A percentile compares a stretch with the other conserved stretches of the same genome.
Conservation (phyloP, 139 green algal species). For the Zygnema cylindricum region DNA sequence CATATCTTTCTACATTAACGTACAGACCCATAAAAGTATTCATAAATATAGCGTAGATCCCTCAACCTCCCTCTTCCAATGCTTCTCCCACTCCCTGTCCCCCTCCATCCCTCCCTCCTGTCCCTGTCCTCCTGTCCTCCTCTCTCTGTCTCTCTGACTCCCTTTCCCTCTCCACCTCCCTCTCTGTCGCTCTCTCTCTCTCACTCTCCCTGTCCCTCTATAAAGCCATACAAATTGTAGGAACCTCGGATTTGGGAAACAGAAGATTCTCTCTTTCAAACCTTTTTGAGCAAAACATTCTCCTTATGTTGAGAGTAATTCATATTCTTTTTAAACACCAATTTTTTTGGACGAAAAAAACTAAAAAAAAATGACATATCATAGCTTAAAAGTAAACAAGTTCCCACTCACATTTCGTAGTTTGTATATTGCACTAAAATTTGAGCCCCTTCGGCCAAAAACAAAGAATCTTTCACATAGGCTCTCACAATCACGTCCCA, state of each 20-base stretch:
- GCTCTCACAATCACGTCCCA: constrained; percentile 56
- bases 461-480: constrained; percentile 50
- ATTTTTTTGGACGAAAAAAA: too few relatives aligned
- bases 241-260: too few relatives aligned
- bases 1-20: not conserved
- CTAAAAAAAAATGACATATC: too few relatives aligned
- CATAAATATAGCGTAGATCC: not conserved
- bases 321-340: too few relatives aligned
- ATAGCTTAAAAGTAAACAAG: not conserved
- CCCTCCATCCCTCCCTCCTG: constrained; percentile 18
- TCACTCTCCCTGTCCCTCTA: too few relatives aligned
- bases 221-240: too few relatives aligned
- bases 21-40: not conserved
- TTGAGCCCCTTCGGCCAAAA: constrained; percentile 47
- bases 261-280: too few relatives aligned
- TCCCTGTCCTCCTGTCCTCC: not conserved
- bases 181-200: too few relatives aligned
- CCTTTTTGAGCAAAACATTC: too few relatives aligned
- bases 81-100: not conserved
- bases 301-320: too few relatives aligned
- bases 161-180: too few relatives aligned
- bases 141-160: too few relatives aligned
- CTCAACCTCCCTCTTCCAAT: not conserved
- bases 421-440: constrained; percentile 56
- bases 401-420: constrained; percentile 56